Base-by-base conservation (phyloP, 805 yeast species). In the Monosporozyma aquatica region DNA sequence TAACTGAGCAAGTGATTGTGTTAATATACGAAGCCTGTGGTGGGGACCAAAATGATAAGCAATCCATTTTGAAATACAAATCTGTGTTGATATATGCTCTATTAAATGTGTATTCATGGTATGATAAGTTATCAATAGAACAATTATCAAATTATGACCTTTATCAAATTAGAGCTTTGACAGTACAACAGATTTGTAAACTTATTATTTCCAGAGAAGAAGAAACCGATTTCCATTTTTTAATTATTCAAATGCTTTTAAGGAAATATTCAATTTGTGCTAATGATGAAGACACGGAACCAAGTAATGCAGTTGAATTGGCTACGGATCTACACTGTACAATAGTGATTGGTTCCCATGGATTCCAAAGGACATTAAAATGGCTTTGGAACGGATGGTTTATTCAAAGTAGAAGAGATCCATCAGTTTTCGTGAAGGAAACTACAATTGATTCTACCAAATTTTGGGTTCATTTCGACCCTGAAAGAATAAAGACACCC, bases 341-440 rank as follows among this genome's bases (percentile, higher is more conserved):
- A 7, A 70, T 72, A 18, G 80, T 86, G 14, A 84, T 87, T 52
- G 80, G 87, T 2, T 76, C 94, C 0, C 67, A 81, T 7, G 95
- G 95, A 0, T 87, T 77, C 59, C 95, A 87, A 61, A 67, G 95
- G 42, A 85, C 95, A 64, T 72, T 86, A 54, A 78, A 80, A 50
- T 87, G 95, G 95, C 62, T 87, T 38, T 87, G 96, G 96, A 68
- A 89, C 43, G 96, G 96, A 23, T 85, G 95, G 95, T 83, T 87
- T 47, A 71, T 83, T 40, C 95, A 86, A 62, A 74, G 82, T 18
- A 75, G 78, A 10, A 61, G 59, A 11, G 86, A 85, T 55, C 85
- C 92, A 5, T 71, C 74, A 20, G 76, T 78, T 13, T 87, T 82
- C 52, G 79, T 76, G 21, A 55, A 80, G 43, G 85, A 81, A 59